A percentile compares a stretch with the other conserved stretches of the same genome.
Evolutionary conservation across 768 basidiomycete species (phyloP).

Genomic region (Stropharia rugosoannulata): DNA sequence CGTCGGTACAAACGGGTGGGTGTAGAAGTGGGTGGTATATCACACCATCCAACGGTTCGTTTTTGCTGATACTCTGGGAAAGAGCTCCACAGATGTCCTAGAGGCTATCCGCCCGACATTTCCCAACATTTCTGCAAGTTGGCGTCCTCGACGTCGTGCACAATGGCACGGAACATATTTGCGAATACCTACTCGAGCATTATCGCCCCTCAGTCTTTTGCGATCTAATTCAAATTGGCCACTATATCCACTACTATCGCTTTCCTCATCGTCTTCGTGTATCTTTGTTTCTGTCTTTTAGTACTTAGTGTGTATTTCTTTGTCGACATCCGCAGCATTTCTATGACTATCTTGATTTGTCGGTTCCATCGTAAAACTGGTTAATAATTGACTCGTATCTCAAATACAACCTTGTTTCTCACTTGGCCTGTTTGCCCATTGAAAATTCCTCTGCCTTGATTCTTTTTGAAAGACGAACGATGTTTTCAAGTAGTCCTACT

Average conservation of each 20-base stretch:
- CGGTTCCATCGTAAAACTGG: slow-evolving; percentile 8
- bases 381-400: slow-evolving; percentile 2
- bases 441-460: neutral
- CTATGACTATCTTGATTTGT: slow-evolving; percentile 12
- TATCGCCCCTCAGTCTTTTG: slow-evolving; percentile 13
- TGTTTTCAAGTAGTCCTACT: no score
- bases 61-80: slow-evolving; percentile 37
- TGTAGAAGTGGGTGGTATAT: slow-evolving; percentile 51
- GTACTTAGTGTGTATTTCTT: slow-evolving; percentile 12
- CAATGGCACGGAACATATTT: slow-evolving; percentile 13
- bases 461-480: neutral
- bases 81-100: slow-evolving; percentile 14
- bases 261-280: slow-evolving; percentile 11
- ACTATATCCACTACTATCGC: slow-evolving; percentile 10
- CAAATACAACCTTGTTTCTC: neutral
- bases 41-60: slow-evolving; percentile 46
- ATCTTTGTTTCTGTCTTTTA: slow-evolving; percentile 11
- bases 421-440: neutral
- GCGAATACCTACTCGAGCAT: slow-evolving; percentile 20
- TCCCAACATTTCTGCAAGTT: slow-evolving; percentile 13
- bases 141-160: slow-evolving; percentile 21
- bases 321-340: slow-evolving; percentile 6
- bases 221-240: slow-evolving; percentile 11
- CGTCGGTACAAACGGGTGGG: slow-evolving; percentile 76
- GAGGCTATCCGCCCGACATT: slow-evolving; percentile 28